Percentiles rank a stretch among this genome's conserved stretches.
Evolutionary conservation across 208 protist species (phyloP).

Genomic region (Borovskyia barvae): DNA sequence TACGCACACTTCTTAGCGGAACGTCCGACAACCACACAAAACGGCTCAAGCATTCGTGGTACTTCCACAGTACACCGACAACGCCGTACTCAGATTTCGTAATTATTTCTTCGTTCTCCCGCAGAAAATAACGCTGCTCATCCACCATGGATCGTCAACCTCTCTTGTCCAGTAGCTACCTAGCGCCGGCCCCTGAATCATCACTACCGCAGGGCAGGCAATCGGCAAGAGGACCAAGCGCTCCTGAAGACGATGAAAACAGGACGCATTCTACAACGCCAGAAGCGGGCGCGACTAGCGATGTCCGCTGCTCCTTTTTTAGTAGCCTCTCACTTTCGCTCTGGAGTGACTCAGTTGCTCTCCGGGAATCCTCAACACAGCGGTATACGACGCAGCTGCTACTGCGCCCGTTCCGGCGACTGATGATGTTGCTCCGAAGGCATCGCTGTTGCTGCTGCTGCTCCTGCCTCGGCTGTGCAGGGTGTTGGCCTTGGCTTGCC

Average conservation of each 20-base stretch:
- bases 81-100: too few species aligned
- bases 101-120: too few species aligned
- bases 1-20: too few species aligned
- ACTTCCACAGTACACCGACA: too few species aligned
- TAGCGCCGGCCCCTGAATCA: too few species aligned
- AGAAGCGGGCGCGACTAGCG: background rate
- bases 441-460: background rate
- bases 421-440: conserved; percentile 6
- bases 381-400: too few species aligned
- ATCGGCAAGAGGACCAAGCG: background rate
- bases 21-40: too few species aligned
- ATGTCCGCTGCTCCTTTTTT: conserved; percentile 13
- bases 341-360: conserved; percentile 2
- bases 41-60: too few species aligned
- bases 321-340: conserved; percentile 15
- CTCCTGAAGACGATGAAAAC: conserved; percentile 4
- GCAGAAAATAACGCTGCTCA: too few species aligned
- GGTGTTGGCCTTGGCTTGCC: background rate
- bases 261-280: background rate
- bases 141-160: conserved; percentile 10
- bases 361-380: too few species aligned
- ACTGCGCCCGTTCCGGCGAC: conserved; percentile 17
- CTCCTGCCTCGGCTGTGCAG: background rate
- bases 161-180: conserved; percentile 9
- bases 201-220: too few species aligned